Percentiles rank a stretch among this genome's conserved stretches.
These are phyloP conservation scores for Noccaea bulbosa DNA, from an alignment of 345 rosid species.

Conservation along the genomic window DNA sequence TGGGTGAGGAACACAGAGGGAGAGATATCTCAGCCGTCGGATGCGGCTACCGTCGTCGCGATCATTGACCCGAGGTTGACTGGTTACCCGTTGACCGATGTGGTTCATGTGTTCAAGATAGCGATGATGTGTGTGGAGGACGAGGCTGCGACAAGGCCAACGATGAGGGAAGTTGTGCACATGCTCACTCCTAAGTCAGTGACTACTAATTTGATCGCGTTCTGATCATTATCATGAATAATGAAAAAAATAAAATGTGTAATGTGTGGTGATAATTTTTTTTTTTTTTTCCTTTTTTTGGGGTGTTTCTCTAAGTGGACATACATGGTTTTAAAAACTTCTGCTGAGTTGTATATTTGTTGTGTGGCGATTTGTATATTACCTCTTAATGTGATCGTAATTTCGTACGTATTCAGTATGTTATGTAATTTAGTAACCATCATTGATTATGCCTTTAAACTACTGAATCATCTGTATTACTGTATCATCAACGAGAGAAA, in stretches of 20 bases:
- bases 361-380: slow-evolving; percentile 40
- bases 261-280: slow-evolving; percentile 4
- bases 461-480: background rate
- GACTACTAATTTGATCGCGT: slow-evolving; percentile 49
- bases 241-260: slow-evolving; percentile 27
- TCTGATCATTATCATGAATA: slow-evolving; percentile 20
- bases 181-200: slow-evolving; percentile 66
- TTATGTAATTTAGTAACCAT: background rate
- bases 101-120: slow-evolving; percentile 71
- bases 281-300: background rate
- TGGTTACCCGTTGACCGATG: slow-evolving; percentile 61
- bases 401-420: slow-evolving; percentile 14
- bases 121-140: slow-evolving; percentile 86
- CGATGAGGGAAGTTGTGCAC: slow-evolving; percentile 92
- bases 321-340: slow-evolving; percentile 7
- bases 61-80: slow-evolving; percentile 68
- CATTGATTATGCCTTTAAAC: slow-evolving; percentile 8
- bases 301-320: slow-evolving; percentile 16
- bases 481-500: slow-evolving; percentile 7
- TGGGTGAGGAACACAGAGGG: slow-evolving; percentile 78
- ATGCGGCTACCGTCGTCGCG: slow-evolving; percentile 65
- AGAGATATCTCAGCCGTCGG: slow-evolving; percentile 72
- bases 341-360: slow-evolving; percentile 17
- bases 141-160: slow-evolving; percentile 66
- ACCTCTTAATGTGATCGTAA: slow-evolving; percentile 15